phyloP scores from a whole-genome alignment of 2,329 filamentous ascomycete genomes.

The Erysiphe pulchra region DNA sequence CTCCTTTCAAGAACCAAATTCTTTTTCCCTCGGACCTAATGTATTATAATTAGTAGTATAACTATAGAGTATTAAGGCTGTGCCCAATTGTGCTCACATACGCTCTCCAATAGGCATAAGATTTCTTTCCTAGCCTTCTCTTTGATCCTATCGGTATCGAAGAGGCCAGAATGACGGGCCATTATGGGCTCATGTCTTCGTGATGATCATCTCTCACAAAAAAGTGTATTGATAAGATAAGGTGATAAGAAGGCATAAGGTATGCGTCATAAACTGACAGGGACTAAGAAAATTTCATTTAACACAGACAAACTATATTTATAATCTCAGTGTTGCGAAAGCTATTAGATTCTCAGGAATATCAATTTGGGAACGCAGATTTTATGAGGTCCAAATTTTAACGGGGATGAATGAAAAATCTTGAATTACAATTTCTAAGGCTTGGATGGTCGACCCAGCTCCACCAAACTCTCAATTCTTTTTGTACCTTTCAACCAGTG shows the following conservation, averaged over 20 bases:
- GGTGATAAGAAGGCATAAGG: too few relatives aligned
- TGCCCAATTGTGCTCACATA: conserved; percentile 30
- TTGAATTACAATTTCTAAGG: neutral
- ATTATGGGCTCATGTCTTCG: conserved; percentile 31
- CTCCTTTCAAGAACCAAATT: conserved; percentile 83
- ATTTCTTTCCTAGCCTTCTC: conserved; percentile 72
- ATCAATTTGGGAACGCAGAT: too few relatives aligned
- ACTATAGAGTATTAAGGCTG: conserved; percentile 1
- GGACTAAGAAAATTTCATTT: too few relatives aligned
- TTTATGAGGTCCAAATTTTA: too few relatives aligned
- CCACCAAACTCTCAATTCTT: too few relatives aligned
- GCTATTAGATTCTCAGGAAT: too few relatives aligned
- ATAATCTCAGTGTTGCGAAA: too few relatives aligned
- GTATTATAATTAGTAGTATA: neutral
- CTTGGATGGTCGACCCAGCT: neutral
- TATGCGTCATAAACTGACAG: too few relatives aligned
- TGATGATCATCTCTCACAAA: neutral
- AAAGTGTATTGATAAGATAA: too few relatives aligned
- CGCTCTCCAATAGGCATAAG: conserved; percentile 74
- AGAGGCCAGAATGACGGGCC: conserved; percentile 23
- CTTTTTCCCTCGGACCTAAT: conserved; percentile 90
- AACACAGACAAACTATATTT: too few relatives aligned
- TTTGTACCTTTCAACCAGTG: too few relatives aligned
- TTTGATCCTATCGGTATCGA: conserved; percentile 51
- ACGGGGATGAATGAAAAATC: neutral